Base-by-base conservation (phyloP, 164 flowering plant species). In the Berberis vulgaris region DNA sequence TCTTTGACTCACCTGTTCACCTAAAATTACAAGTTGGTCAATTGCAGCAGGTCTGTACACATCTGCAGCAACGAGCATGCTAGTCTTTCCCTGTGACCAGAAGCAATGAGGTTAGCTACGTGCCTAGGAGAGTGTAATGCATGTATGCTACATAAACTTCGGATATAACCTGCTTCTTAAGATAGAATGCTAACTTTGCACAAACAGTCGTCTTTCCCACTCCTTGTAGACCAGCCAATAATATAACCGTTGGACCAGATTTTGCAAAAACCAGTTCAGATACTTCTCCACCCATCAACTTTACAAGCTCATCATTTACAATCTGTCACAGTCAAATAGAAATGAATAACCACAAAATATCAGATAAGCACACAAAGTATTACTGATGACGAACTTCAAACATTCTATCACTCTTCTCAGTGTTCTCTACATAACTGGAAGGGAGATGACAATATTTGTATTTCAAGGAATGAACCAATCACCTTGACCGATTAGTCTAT, bases 21-120 rank as follows among this genome's bases (percentile, higher is more conserved):
- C 97, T 71, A 94, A 78, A 73, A 94, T 94, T 58, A 75, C 81
- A 67, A 94, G 92, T 71, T 94, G 98, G 71, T 94, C 98, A 63
- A 94, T 90, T 72, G 98, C 98, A 71, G 98, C 98, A 66, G 98
- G 98, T 76, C 98, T 82, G 76, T 94, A 94, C 61, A 94, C 88
- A 77, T 94, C 98, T 66, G 93, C 96, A 63, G 98, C 98, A 71
- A 90, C 79, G 65, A 94, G 82, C 95, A 90, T 87, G 80, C 88
- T 86, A 72, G 81, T 85, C 80, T 88, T 94, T 26, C 95, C 98
- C 98, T 92, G 88, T 49, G 54, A 60, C 11, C 43, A 54, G 54
- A n/a, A 41, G 60, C 68, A 60, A 65, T 66, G 26, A 66, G 41
- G 45, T 49, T 65, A 13, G 64, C 5, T 26, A 49, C 8, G 12